Evolutionary conservation across 2,329 filamentous ascomycete species (phyloP).

Genomic region (Fusarium subglutinans): DNA sequence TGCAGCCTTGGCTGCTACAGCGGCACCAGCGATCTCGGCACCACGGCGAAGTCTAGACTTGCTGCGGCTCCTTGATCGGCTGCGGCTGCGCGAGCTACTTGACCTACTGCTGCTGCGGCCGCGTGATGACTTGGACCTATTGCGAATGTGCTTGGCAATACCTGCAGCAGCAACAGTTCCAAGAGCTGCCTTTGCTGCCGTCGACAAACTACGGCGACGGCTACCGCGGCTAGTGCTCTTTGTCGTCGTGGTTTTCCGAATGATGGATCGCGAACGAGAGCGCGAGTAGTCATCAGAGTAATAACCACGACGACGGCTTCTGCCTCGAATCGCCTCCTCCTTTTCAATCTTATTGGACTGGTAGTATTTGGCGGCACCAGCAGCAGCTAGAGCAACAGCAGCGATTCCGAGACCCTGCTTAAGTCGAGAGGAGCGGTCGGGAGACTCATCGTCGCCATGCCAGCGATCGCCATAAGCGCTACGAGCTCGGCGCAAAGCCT

Average conservation of each 20-base stretch:
- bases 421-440: slow-evolving; percentile 58
- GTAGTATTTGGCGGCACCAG: slow-evolving; percentile 72
- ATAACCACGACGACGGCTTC: slow-evolving; percentile 58
- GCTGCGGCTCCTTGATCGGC: slow-evolving; percentile 48
- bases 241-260: slow-evolving; percentile 48
- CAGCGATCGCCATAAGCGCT: slow-evolving; percentile 68
- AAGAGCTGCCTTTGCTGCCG: slow-evolving; percentile 64
- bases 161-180: slow-evolving; percentile 68
- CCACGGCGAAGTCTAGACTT: slow-evolving; percentile 61
- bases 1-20: slow-evolving; percentile 67
- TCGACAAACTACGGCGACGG: slow-evolving; percentile 58
- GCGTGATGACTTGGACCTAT: slow-evolving; percentile 58
- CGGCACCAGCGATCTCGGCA: slow-evolving; percentile 69
- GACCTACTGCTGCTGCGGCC: slow-evolving; percentile 35
- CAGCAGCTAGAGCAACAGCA: slow-evolving; percentile 70
- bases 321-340: slow-evolving; percentile 66
- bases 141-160: slow-evolving; percentile 65
- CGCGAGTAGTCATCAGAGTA: slow-evolving; percentile 55
- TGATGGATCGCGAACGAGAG: slow-evolving; percentile 55
- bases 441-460: slow-evolving; percentile 52
- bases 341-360: slow-evolving; percentile 68
- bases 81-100: slow-evolving; percentile 36
- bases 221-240: slow-evolving; percentile 49
- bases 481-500: slow-evolving; percentile 67
- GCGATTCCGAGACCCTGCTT: slow-evolving; percentile 71